Evolutionary conservation across 257 asterid species (phyloP), one percentile per base, ranked within the genome.

Genomic region (Prunella vulgaris): DNA sequence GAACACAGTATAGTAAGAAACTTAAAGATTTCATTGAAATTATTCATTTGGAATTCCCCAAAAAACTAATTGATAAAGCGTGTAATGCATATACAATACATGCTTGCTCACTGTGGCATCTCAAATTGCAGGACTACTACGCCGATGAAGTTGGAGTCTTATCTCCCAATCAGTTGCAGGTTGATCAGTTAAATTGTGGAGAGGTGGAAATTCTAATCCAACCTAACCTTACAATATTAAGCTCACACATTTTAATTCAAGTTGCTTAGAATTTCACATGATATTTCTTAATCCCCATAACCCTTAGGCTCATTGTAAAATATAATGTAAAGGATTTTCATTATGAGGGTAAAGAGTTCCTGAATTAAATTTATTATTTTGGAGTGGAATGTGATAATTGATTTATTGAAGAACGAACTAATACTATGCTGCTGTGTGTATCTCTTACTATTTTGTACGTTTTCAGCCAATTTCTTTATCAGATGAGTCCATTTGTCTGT

Each of bases 121-220:
- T 61, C 28, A 48, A 81, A 69, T 49, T 86, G 81, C 87, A 93
- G 99, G 99, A 94, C 75, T 91, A 91, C 77, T 86, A 71, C 78
- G 97, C 91, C 73, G 99, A 94, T 87, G 99, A 94, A 82, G 76
- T 94, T 72, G 99, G 99, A 70, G 96, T 94, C 71, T 82, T 94
- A 80, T 94, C 99, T 76, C 99, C 99, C 59, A 86, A 42, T 77
- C 97, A 94, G 87, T 22, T 88, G 88, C 97, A 91, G 83, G 96
- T 82, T 81, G 88, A 86, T 67, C 83, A 84, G 78, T 78, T 94
- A 70, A 77, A 64, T 24, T 95, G 96, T 64, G 99, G 99, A 82
- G 99, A 93, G 99, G 99, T 93, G 81, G 57, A 69, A 68, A 64
- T 37, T 77, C 78, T 69, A 30, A n/a, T 78, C 71, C 76, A 28